These are phyloP conservation scores for Amanita rimosa DNA, from an alignment of 768 basidiomycete genomes.

Conservation along the genomic window DNA sequence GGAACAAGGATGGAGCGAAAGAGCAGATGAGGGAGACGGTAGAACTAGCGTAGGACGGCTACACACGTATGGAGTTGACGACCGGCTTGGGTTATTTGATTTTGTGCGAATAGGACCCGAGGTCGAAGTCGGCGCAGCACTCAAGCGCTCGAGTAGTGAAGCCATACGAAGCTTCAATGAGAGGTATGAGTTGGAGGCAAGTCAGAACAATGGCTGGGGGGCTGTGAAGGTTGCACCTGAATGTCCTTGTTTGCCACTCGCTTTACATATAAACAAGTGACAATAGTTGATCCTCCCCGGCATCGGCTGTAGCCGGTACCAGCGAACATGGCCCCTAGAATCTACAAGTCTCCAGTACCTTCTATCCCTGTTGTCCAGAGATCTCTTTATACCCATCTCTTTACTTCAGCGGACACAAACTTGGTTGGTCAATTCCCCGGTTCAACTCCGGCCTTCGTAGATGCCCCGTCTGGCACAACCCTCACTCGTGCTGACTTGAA, in stretches of 20 bases:
- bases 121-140: slow-evolving; percentile 24
- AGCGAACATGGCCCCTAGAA: slow-evolving; percentile 24
- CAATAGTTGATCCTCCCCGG: background rate
- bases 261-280: slow-evolving; percentile 7
- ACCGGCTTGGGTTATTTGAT: slow-evolving; percentile 20
- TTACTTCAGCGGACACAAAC: slow-evolving; percentile 19
- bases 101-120: slow-evolving; percentile 38
- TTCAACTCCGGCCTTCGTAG: slow-evolving; percentile 46
- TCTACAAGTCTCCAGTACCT: slow-evolving; percentile 36
- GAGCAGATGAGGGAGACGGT: slow-evolving; percentile 9
- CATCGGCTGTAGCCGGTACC: background rate
- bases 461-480: slow-evolving; percentile 44
- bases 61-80: slow-evolving; percentile 45
- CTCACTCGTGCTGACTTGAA: slow-evolving; percentile 46
- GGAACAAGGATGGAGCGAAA: slow-evolving; percentile 11
- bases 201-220: background rate
- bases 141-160: slow-evolving; percentile 52
- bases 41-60: slow-evolving; percentile 11
- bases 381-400: slow-evolving; percentile 41
- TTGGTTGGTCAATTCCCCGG: slow-evolving; percentile 32
- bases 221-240: background rate
- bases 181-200: background rate
- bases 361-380: slow-evolving; percentile 23
- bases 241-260: background rate
- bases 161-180: slow-evolving; percentile 15